These are phyloP conservation scores for Hansfordia pulvinata DNA, from an alignment of 2,329 filamentous ascomycete species.

Conservation along the genomic window DNA sequence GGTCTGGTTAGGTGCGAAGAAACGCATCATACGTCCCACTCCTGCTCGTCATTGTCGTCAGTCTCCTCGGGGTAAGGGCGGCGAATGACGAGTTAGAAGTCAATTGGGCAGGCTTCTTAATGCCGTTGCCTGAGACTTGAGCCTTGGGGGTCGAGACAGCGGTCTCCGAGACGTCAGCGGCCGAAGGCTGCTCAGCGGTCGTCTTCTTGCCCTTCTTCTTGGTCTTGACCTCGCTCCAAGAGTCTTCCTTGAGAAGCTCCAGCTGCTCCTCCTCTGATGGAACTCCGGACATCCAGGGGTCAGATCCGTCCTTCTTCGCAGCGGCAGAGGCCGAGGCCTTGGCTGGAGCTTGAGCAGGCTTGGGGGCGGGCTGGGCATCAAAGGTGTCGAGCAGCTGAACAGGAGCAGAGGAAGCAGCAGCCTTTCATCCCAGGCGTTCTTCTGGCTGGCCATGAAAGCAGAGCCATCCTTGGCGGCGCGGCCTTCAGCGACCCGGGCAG, in stretches of 20 bases:
- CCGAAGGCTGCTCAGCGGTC: slow-evolving; percentile 23
- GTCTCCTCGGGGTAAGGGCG: slow-evolving; percentile 18
- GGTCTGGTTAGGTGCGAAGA: too few species aligned
- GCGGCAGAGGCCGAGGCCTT: slow-evolving; percentile 18
- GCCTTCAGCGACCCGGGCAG: slow-evolving; percentile 70
- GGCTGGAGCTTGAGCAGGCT: slow-evolving; percentile 18
- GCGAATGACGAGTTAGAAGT: slow-evolving; percentile 19
- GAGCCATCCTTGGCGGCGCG: slow-evolving; percentile 72
- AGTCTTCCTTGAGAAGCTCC: slow-evolving; percentile 35
- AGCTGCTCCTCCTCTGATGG: slow-evolving; percentile 51
- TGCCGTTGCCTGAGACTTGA: slow-evolving; percentile 9
- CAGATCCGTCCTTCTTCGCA: slow-evolving; percentile 16
- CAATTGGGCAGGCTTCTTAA: slow-evolving; percentile 15
- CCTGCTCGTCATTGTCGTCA: slow-evolving; percentile 16
- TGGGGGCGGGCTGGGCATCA: slow-evolving; percentile 22
- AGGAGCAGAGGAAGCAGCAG: too few species aligned
- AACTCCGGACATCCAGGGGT: slow-evolving; percentile 34
- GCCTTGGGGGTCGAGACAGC: slow-evolving; percentile 9
- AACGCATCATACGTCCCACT: slow-evolving; percentile 21
- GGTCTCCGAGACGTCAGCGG: slow-evolving; percentile 8
- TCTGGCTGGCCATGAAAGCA: slow-evolving; percentile 32
- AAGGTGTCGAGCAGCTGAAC: slow-evolving; percentile 46
- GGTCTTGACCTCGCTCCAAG: slow-evolving; percentile 44
- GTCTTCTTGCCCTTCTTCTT: slow-evolving; percentile 29
- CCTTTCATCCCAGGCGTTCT: slow-evolving; percentile 26